Percentiles rank a stretch among this genome's conserved stretches.
These are phyloP conservation scores for Blumeriella jaapii DNA, from an alignment of 2,329 filamentous ascomycete genomes.

Conservation along the genomic window DNA sequence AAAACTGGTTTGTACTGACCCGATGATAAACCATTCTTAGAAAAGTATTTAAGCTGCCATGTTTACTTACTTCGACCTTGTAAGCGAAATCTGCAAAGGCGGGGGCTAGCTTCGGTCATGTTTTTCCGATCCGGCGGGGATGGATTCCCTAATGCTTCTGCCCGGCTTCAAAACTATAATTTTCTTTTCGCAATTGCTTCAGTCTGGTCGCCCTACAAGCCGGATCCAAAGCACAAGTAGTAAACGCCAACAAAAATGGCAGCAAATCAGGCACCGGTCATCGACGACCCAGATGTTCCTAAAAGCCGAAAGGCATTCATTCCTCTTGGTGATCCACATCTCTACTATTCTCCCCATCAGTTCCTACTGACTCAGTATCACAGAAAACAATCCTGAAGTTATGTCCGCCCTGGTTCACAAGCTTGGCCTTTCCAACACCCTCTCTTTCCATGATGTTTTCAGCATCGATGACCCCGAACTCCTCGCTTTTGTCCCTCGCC, in stretches of 20 bases:
- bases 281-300: conserved; percentile 24
- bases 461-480: conserved; percentile 80
- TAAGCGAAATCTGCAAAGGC: no score
- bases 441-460: conserved; percentile 87
- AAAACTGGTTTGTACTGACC: no score
- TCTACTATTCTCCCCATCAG: neutral
- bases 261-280: conserved; percentile 4
- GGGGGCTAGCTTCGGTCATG: no score
- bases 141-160: neutral
- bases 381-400: conserved; percentile 74
- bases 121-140: neutral
- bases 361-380: conserved; percentile 19
- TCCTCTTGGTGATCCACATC: conserved; percentile 22
- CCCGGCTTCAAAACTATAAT: neutral
- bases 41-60: no score
- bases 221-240: no score
- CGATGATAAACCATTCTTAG: no score
- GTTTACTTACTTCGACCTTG: no score
- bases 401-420: conserved; percentile 76
- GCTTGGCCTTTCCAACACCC: conserved; percentile 64
- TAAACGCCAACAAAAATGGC: no score
- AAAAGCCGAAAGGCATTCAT: conserved; percentile 25
- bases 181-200: no score
- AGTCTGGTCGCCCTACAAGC: no score
- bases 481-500: conserved; percentile 79